Conservation (phyloP, 192 early-diverging fungal species). For the Haplosporangium gracile region DNA sequence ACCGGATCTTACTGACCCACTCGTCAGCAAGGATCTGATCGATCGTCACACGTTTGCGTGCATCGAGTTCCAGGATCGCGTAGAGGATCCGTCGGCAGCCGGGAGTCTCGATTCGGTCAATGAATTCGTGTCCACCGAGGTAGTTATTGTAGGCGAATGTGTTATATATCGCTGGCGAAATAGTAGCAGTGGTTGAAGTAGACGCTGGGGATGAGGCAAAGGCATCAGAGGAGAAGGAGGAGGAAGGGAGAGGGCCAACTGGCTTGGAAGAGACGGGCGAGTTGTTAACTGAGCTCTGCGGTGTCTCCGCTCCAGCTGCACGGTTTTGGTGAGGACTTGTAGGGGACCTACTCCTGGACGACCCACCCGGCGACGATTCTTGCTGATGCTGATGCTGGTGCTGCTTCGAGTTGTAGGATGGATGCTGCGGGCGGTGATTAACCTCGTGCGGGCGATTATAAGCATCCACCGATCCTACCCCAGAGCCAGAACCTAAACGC, state of each 20-base stretch:
- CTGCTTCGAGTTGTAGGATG: conserved; percentile 2
- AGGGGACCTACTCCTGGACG: background rate
- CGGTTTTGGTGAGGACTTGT: background rate
- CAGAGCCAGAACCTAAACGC: background rate
- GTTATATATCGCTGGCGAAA: conserved; percentile 34
- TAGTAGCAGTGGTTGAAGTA: background rate
- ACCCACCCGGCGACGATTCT: background rate
- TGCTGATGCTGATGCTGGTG: background rate
- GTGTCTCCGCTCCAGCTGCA: background rate
- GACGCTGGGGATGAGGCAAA: background rate
- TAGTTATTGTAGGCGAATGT: conserved; percentile 65
- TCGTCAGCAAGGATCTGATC: conserved; percentile 78
- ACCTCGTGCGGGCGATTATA: conserved; percentile 15
- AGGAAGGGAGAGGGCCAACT: background rate
- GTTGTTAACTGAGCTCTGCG: conserved; percentile 7
- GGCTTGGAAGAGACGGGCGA: background rate
- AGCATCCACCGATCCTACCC: background rate
- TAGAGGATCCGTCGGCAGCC: conserved; percentile 79
- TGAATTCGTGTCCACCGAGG: conserved; percentile 73
- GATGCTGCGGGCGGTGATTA: conserved; percentile 19
- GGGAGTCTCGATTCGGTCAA: conserved; percentile 75
- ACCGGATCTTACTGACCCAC: conserved; percentile 76
- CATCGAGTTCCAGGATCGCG: conserved; percentile 84
- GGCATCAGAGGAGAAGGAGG: background rate
- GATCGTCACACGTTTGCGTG: conserved; percentile 76